Base-by-base conservation (phyloP, 2,329 filamentous ascomycete species). In the Apiospora sp. region DNA sequence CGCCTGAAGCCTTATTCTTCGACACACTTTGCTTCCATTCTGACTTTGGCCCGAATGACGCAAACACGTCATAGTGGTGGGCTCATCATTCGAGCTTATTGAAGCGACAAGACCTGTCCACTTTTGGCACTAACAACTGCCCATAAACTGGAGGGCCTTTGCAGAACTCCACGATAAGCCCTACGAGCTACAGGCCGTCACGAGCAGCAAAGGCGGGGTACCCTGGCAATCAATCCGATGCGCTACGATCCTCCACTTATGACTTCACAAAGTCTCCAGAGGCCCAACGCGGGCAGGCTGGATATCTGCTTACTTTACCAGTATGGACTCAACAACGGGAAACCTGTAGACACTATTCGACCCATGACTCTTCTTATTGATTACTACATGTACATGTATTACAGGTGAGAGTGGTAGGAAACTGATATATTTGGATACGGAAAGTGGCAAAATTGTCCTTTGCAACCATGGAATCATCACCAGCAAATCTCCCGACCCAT, bases 1-100 rank as follows among this genome's bases (percentile, higher is more conserved):
- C 22, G 54, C 54, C 30, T 61, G 54, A 37, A 61, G 54, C 54
- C 54, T 61, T 30, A 61, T 19, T 61, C 54, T 61, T 61, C 30
- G 49, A 54, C 49, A 30, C 49, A 54, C 10, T 27, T 14, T 37
- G 8, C n/a, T 61, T 61, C 30, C 54, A 61, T 61, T 61, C 54
- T 24, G 58, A 64, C 58, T 41, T 41, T 64, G 34, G 34, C 58
- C 58, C 58, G 58, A 51, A 64, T 64, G 58, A 41, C 58, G 58
- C 58, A 64, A 64, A n/a, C 19, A 64, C 58, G 58, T 64, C 58
- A 64, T 30, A 64, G 34, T 64, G 34, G 34, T 64, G 58, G 58
- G 34, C 58, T 41, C 58, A 64, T 64, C 34, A 41, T 64, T 64
- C 58, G 58, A 64, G 58, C 58, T 64, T 64, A 64, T 64, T 41